Conservation (phyloP, 257 asterid species). For the Plectranthus barbatus region DNA sequence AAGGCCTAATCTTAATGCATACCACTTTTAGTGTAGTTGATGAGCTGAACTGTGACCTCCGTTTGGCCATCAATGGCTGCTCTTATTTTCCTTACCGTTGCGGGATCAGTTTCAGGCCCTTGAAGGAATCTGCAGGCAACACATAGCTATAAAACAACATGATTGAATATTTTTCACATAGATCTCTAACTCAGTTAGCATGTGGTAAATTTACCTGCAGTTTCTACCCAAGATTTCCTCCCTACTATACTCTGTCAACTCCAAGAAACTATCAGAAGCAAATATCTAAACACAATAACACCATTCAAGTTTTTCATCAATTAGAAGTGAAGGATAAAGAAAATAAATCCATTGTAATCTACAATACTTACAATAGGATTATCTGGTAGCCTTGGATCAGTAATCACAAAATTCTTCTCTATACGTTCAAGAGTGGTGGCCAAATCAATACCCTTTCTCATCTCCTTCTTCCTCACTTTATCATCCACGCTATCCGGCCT, state of each 20-base stretch:
- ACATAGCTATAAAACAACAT: not conserved
- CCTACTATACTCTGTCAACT: slow-evolving; percentile 91
- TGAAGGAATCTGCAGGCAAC: slow-evolving; percentile 71
- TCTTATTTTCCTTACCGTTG: slow-evolving; percentile 83
- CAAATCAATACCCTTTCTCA: slow-evolving; percentile 98
- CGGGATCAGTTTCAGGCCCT: slow-evolving; percentile 97
- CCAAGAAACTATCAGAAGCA: slow-evolving; percentile 99
- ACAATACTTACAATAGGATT: slow-evolving; percentile 79
- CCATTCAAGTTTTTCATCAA: slow-evolving; percentile 4
- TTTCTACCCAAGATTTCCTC: slow-evolving; percentile 97
- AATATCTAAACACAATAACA: slow-evolving; percentile 44
- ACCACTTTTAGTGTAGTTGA: slow-evolving; percentile 94
- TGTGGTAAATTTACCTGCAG: slow-evolving; percentile 55
- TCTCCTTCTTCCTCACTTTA: slow-evolving; percentile 89
- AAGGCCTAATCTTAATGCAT: not conserved
- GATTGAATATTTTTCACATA: not conserved
- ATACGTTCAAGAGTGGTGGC: slow-evolving; percentile 99
- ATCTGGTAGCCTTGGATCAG: slow-evolving; percentile 97
- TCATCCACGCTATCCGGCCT: slow-evolving; percentile 93
- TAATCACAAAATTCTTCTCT: slow-evolving; percentile 91
- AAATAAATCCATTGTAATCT: not conserved
- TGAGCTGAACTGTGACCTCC: slow-evolving; percentile 96
- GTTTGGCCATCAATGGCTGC: slow-evolving; percentile 84
- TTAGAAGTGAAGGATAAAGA: not conserved
- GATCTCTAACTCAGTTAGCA: not conserved